phyloP scores from a whole-genome alignment of 2,329 filamentous ascomycete species.

The Nigrospora osmanthi region DNA sequence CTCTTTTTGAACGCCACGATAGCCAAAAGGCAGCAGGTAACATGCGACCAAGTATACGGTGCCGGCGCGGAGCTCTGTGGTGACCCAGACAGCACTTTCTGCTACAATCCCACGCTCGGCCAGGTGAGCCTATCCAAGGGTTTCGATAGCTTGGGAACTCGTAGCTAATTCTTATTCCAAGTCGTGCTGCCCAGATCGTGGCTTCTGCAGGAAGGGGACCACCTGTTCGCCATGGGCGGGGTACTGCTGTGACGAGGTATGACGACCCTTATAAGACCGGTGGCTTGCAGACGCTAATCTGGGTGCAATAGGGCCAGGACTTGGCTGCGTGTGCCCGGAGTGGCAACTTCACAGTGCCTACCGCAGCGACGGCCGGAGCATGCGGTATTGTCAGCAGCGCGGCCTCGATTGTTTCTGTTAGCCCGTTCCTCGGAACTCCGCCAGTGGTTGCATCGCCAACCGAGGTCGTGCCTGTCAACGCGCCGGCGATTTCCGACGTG shows the following conservation, averaged over 20 bases:
- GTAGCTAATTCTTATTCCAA: constrained; percentile 9
- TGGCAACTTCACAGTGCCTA: no score
- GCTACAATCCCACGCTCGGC: constrained; percentile 24
- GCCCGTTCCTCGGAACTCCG: no score
- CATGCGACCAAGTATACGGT: constrained; percentile 26
- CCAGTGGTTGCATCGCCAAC: no score
- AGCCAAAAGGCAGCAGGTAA: constrained; percentile 14
- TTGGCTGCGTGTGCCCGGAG: constrained; percentile 20
- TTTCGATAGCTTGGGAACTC: neutral
- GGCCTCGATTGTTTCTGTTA: no score
- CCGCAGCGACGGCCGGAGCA: no score
- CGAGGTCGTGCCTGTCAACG: no score
- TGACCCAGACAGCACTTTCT: constrained; percentile 18
- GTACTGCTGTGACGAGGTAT: constrained; percentile 28
- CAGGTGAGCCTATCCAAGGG: constrained; percentile 18
- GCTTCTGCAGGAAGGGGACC: constrained; percentile 24
- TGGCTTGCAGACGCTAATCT: constrained; percentile 6
- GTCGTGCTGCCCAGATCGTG: constrained; percentile 27
- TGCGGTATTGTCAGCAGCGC: no score
- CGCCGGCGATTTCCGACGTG: no score
- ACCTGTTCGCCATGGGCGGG: constrained; percentile 29
- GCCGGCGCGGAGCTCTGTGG: constrained; percentile 22
- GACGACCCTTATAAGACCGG: neutral
- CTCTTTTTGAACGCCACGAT: constrained; percentile 4
- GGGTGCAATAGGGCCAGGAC: constrained; percentile 20